Evolutionary conservation across 495 filamentous ascomycete species (phyloP).

Genomic region (Astrothelium macrocarpum): DNA sequence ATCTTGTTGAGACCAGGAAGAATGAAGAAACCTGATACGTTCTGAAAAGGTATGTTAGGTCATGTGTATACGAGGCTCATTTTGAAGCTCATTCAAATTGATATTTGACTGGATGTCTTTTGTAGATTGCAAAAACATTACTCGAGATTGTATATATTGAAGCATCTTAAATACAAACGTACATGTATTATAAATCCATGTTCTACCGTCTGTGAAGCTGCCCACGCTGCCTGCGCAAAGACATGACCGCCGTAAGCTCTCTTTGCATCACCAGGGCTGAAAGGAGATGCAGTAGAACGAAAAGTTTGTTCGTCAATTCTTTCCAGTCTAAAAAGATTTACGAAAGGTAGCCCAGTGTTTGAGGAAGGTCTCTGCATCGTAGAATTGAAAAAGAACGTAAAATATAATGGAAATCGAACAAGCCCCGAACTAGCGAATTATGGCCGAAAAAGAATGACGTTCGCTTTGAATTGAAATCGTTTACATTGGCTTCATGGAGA

Average conservation of each 20-base stretch:
- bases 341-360: constrained; percentile 24
- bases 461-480: no score
- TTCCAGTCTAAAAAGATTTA: constrained; percentile 25
- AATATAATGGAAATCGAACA: no score
- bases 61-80: neutral
- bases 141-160: no score
- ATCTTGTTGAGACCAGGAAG: constrained; percentile 40
- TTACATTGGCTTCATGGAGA: no score
- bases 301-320: constrained; percentile 24
- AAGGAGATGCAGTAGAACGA: constrained; percentile 22
- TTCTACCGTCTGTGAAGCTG: constrained; percentile 46
- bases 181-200: constrained; percentile 52
- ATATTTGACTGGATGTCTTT: no score
- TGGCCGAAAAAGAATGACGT: no score
- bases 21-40: constrained; percentile 62
- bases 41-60: constrained; percentile 32
- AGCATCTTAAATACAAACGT: no score
- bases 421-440: no score
- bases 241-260: constrained; percentile 51
- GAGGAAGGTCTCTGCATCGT: no score
- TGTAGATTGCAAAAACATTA: no score
- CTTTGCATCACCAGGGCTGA: constrained; percentile 19
- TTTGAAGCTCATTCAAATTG: no score
- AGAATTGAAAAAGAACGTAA: no score
- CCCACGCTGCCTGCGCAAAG: constrained; percentile 55